Evolutionary conservation across 306 rosid genomes (phyloP).

Genomic region (Amphicarpaea edgeworthii): DNA sequence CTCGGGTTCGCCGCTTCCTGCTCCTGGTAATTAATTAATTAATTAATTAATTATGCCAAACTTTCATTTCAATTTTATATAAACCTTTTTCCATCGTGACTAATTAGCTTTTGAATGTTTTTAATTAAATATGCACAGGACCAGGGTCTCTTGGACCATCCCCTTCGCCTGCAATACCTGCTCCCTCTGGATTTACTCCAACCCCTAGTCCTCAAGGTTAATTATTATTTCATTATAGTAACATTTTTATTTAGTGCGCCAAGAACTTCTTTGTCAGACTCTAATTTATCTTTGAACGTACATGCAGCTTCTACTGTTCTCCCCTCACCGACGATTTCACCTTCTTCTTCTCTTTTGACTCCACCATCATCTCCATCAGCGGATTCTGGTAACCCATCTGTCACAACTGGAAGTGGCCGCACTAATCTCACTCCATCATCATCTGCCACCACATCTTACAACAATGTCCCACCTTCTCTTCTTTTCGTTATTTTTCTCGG

Average conservation of each 20-base stretch:
- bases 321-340: constrained; percentile 56
- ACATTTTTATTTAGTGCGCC: not conserved
- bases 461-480: constrained; percentile 51
- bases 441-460: constrained; percentile 51
- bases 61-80: not conserved
- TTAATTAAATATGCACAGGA: constrained; percentile 52
- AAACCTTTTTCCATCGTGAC: too few relatives aligned
- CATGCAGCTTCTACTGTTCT: constrained; percentile 60
- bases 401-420: constrained; percentile 63
- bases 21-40: constrained; percentile 95
- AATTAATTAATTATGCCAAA: too few relatives aligned
- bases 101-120: not conserved
- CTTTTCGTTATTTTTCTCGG: constrained; percentile 57
- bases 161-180: constrained; percentile 59
- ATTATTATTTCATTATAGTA: not conserved
- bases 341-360: constrained; percentile 54
- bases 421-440: constrained; percentile 72
- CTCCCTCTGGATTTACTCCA: constrained; percentile 67
- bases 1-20: constrained; percentile 64
- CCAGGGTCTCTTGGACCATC: constrained; percentile 63
- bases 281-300: constrained; percentile 38
- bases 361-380: constrained; percentile 62
- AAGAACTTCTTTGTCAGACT: constrained; percentile 5
- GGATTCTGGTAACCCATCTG: constrained; percentile 60
- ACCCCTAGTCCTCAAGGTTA: constrained; percentile 69